phyloP scores from a whole-genome alignment of 2,329 filamentous ascomycete genomes.

The Clonostachys rosea region DNA sequence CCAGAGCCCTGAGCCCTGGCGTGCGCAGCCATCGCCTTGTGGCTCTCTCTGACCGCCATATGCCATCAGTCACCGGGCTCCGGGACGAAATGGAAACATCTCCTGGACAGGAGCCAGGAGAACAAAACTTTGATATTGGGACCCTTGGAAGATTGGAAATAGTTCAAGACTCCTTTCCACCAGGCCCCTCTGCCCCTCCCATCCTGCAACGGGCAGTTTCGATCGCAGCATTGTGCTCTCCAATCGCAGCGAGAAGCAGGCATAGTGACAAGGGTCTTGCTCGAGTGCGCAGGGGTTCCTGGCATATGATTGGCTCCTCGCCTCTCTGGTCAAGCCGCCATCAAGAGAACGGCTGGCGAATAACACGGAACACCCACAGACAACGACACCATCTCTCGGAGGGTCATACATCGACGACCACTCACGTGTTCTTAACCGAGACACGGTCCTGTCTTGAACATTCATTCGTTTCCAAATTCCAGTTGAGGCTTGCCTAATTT shows the following conservation, averaged over 20 bases:
- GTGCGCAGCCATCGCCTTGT: no score
- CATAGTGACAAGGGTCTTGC: neutral
- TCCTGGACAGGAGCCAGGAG: neutral
- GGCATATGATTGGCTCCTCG: neutral
- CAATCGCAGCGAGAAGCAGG: neutral
- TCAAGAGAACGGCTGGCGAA: neutral
- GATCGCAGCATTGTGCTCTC: neutral
- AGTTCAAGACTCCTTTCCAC: neutral
- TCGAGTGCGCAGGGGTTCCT: neutral
- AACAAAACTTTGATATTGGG: neutral
- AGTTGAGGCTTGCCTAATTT: no score
- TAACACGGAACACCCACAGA: neutral
- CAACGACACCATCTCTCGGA: neutral
- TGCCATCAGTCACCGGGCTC: no score
- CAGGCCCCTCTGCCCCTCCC: neutral
- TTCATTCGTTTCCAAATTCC: no score
- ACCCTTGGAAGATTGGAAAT: neutral
- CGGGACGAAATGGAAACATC: no score
- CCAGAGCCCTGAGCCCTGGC: no score
- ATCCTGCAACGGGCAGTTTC: neutral
- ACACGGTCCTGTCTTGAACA: slow-evolving; percentile 38
- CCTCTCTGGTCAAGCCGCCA: neutral
- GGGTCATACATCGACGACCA: slow-evolving; percentile 2
- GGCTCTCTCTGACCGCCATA: no score
- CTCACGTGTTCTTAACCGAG: slow-evolving; percentile 29